Base-by-base conservation (phyloP, 148 eudicot genomes). In the Linanthus parryae region DNA sequence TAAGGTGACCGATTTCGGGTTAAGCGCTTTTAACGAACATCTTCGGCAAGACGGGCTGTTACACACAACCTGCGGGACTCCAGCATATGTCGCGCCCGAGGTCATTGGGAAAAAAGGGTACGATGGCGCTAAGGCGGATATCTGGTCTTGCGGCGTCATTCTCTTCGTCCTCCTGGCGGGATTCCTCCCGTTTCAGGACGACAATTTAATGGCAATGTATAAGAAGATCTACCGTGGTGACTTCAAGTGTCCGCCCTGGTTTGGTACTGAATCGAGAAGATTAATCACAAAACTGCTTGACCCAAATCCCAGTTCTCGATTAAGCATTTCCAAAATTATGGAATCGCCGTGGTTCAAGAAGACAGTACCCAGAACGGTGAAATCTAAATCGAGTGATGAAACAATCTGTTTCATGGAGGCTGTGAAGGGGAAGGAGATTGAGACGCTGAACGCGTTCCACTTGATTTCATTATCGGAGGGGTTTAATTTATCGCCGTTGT, bases 81-180 rank as follows among this genome's bases (percentile, higher is more conserved):
- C 75, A 22, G 65, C 72, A 2, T 74, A 74, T 33, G 64, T 74
- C 5, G 75, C 79, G 7, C 79, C 75, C 6, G 79, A 74, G 47
- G 75, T 74, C 0, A 27, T 69, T 40, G 50, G 45, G 5, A 69
- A 44, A 29, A 65, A 70, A 15, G 82, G 82, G 2, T 77, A 77
- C 41, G 74, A 72, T 34, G 82, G 82, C 1, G 69, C 72, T 0
- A 71, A 60, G 45, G 74, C 81, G 8, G 81, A 76, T 40, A 54
- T 76, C 4, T 72, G 81, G 81, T 72, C 77, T 8, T 76, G 81
- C 51, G 81, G 81, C 2, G 77, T 76, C 18, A 50, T 76, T 10
- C 31, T 76, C 10, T 76, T 60, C n/a, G 81, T 72, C 0, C 57
- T 76, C 8, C 14, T 76, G 7, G 81, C 81, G 5, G 81, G 81